phyloP scores from a whole-genome alignment of 1,139 yeast genomes.

The Groenewaldozyma sp. region DNA sequence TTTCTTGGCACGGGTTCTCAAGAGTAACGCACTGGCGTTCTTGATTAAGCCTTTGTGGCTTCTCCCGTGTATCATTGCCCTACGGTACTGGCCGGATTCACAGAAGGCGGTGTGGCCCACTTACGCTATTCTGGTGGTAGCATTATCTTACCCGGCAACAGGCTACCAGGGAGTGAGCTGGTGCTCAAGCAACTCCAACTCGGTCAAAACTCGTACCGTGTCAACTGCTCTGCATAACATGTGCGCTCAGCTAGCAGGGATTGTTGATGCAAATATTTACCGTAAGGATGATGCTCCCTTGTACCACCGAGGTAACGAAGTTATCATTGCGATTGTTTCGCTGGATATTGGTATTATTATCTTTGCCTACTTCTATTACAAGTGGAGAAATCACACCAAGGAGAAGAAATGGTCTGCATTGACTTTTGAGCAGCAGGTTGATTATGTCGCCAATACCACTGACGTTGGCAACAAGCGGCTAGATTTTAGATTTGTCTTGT shows the following conservation, averaged over 20 bases:
- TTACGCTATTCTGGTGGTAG: constrained; percentile 37
- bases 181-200: constrained; percentile 52
- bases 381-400: constrained; percentile 38
- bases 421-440: constrained; percentile 39
- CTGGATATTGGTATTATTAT: constrained; percentile 19
- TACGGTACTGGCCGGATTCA: constrained; percentile 44
- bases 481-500: constrained; percentile 37
- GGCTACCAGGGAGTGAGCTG: constrained; percentile 25
- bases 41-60: constrained; percentile 32
- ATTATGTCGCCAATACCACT: constrained; percentile 36
- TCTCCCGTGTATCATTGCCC: constrained; percentile 34
- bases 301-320: constrained; percentile 47
- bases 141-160: constrained; percentile 33
- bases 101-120: constrained; percentile 42
- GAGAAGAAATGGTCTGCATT: constrained; percentile 40
- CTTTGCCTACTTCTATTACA: constrained; percentile 33
- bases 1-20: constrained; percentile 35
- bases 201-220: constrained; percentile 51
- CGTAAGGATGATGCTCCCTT: constrained; percentile 48
- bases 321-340: constrained; percentile 33
- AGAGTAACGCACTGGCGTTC: constrained; percentile 31
- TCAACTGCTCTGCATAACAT: constrained; percentile 56
- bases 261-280: constrained; percentile 47
- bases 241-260: constrained; percentile 47
- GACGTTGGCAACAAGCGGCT: constrained; percentile 49